Percentiles rank a stretch among this genome's conserved stretches.
These are phyloP conservation scores for Microbotryum lychnidis-dioicae DNA, from an alignment of 1,284 basidiomycete species.

Conservation along the genomic window DNA sequence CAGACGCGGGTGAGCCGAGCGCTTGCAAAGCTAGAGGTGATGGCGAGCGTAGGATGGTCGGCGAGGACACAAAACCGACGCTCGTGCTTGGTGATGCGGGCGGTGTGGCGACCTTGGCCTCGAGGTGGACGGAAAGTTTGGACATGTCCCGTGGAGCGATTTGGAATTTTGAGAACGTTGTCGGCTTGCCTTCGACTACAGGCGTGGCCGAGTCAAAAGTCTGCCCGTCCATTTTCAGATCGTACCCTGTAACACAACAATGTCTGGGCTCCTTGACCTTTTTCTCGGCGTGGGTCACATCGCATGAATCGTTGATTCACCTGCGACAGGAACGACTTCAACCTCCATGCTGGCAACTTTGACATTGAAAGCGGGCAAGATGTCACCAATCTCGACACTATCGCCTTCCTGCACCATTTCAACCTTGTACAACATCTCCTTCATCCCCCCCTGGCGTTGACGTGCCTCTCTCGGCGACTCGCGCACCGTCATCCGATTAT, in stretches of 20 bases:
- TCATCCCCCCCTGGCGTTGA: neutral
- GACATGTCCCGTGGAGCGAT: too few species aligned
- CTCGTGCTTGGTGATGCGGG: too few species aligned
- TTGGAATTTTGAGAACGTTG: too few species aligned
- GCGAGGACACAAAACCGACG: too few species aligned
- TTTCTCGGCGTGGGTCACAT: too few species aligned
- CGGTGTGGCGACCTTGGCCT: too few species aligned
- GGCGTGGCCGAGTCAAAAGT: slow-evolving; percentile 1
- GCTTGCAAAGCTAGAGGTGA: too few species aligned
- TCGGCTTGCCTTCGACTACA: too few species aligned
- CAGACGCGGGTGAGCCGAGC: too few species aligned
- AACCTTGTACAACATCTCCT: slow-evolving; percentile 1
- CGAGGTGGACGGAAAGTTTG: too few species aligned
- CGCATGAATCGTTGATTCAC: neutral
- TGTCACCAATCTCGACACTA: neutral
- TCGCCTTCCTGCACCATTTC: neutral
- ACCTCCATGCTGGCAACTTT: slow-evolving; percentile 6
- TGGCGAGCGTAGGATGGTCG: too few species aligned
- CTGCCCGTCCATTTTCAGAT: slow-evolving; percentile 3
- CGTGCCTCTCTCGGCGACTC: neutral
- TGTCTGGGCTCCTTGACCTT: too few species aligned
- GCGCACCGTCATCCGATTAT: neutral
- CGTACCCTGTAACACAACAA: neutral
- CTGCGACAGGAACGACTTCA: neutral
- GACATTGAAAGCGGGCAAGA: neutral